Conservation (phyloP, 1,139 yeast genomes). For the Debaryomyces udenii region DNA sequence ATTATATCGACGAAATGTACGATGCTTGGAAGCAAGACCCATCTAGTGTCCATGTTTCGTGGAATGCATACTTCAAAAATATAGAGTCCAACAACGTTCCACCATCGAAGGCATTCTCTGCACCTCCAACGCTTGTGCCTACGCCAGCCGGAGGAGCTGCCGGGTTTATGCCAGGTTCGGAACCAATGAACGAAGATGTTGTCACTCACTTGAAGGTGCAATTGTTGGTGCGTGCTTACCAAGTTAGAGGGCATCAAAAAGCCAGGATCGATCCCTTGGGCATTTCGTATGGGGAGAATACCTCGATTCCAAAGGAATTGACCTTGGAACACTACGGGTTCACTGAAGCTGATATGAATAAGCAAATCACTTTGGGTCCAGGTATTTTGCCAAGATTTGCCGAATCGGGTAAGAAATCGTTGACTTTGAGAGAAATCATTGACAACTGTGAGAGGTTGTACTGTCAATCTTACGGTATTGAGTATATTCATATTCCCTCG, state of each 20-base stretch:
- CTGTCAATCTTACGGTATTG: constrained; percentile 89
- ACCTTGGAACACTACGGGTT: constrained; percentile 91
- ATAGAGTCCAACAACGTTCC: constrained; percentile 71
- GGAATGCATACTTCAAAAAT: constrained; percentile 96
- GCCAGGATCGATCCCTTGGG: constrained; percentile 95
- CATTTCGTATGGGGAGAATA: constrained; percentile 77
- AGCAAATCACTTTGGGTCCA: constrained; percentile 89
- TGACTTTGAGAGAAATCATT: constrained; percentile 78
- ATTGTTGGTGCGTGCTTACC: constrained; percentile 95
- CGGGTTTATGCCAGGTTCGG: constrained; percentile 54
- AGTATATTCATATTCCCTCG: constrained; percentile 95
- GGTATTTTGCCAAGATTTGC: constrained; percentile 96
- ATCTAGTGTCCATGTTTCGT: constrained; percentile 85
- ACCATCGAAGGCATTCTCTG: constrained; percentile 75
- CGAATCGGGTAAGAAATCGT: constrained; percentile 60
- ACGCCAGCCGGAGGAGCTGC: constrained; percentile 75
- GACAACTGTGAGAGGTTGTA: constrained; percentile 79
- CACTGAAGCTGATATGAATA: constrained; percentile 80
- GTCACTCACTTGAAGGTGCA: constrained; percentile 93
- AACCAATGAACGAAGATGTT: constrained; percentile 59
- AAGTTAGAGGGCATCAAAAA: constrained; percentile 96
- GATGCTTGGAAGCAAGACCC: constrained; percentile 94
- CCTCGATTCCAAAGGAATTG: constrained; percentile 74
- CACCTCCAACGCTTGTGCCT: constrained; percentile 89
- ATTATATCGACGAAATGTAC: constrained; percentile 97